Evolutionary conservation across 2,329 filamentous ascomycete species (phyloP), one percentile per base, ranked within the genome.

Genomic region (Phoma herbarum): DNA sequence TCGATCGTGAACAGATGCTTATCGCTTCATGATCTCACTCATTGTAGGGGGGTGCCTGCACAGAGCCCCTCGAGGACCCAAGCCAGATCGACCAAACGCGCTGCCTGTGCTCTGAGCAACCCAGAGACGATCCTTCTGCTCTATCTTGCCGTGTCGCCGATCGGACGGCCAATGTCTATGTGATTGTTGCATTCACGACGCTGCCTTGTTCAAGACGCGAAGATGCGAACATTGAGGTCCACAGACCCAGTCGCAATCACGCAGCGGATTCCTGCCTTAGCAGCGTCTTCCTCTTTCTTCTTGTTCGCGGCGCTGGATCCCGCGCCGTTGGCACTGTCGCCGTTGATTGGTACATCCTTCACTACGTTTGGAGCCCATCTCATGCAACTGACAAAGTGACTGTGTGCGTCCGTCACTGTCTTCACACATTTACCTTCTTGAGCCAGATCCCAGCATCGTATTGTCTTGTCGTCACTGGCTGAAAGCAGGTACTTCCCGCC

Each of bases 401-500:
- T 88, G 73, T 96, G 93, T 0, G 88, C 88, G 62, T 92, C 91
- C 35, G 84, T 83, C 16, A 98, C 80, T 0, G 87, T 88, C 77
- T 94, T 94, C 66, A 97, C 92, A 69, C 92, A 94, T 71, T 93
- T 93, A 41, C 91, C 92, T 75, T 96, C 93, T 74, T 98, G 94
- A 25, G 86, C 85, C 25, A 98, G 81, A 79, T 98, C 94, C 94
- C 94, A 98, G 81, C 93, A 97, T 54, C 93, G 85, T 59, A 98
- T 83, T 4, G 92, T 93, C 80, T 95, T 96, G 80, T 98, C 94
- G 75, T 98, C 94, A 16, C 90, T 86, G 20, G 90, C 91, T 7
- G 90, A 93, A 6, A 98, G 80, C 1, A 98, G 84, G 71, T 95
- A 97, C 77, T 94, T 96, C 42, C 94, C 94, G 9, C 92, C 91